Evolutionary conservation across 805 yeast species (phyloP), one percentile per base, ranked within the genome.

Genomic region (Maudiozyma bulderi): DNA sequence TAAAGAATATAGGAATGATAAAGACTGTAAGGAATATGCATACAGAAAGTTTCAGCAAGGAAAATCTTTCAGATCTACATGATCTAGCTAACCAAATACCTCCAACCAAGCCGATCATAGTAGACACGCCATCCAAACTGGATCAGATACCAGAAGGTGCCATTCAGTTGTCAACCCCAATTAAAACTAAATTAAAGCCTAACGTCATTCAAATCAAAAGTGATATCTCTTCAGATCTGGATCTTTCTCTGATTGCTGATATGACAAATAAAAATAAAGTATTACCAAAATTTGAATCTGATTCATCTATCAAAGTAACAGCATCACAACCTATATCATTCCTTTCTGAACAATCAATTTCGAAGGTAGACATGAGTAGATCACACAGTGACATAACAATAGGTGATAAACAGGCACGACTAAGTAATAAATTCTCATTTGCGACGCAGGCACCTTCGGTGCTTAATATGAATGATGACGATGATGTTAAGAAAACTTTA

Each of bases 371-470:
- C 1, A 8, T 35, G 20, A 35, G 14, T 35, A 35, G 38, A 35
- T 35, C 38, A 3, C 15, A n/a, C 3, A 35, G 38, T 13, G 38
- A 35, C 8, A 35, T 35, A 11, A 14, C 38, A n/a, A 13, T 35
- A 13, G 38, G 38, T 7, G 15, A 35, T 14, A 14, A 3, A 6
- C 38, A 13, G 14, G 49, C 49, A 1, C 47, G 43, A 29, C 55
- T 51, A 47, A 59, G 64, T n/a, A 57, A 59, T 35, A 61, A 59
- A 46, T 57, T 68, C 31, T 54, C 62, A 2, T 49, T 67, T 3
- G 45, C 62, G 6, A 68, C 72, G 1, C 72, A 68, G 47, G 55
- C 61, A 20, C 59, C 61, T 0, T 47, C 58, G 1, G 39, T 51
- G 13, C 50, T 50, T 10, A 35, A 46, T 11, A n/a, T 31, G 10